Evolutionary conservation across 202 grass and related monocot genomes (phyloP).

Genomic region (Musa balbisiana): DNA sequence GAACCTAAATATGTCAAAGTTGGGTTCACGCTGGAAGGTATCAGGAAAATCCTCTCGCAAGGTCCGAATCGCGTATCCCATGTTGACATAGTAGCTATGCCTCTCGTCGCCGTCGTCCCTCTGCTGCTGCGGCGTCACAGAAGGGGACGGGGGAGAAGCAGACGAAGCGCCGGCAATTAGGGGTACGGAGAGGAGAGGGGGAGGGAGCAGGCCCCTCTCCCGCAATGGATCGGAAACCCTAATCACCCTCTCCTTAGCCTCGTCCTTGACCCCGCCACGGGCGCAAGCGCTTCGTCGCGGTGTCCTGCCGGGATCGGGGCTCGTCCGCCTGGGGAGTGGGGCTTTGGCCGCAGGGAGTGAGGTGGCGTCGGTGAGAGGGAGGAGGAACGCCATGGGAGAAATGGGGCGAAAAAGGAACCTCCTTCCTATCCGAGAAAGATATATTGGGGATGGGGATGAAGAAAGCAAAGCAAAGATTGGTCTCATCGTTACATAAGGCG

Average conservation of each 20-base stretch:
- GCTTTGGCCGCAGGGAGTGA: neutral
- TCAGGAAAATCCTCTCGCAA: slow-evolving; percentile 83
- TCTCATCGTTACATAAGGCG: neutral
- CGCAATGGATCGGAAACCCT: slow-evolving; percentile 64
- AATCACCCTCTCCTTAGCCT: slow-evolving; percentile 36
- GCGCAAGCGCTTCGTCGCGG: neutral
- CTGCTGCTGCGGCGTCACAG: slow-evolving; percentile 1
- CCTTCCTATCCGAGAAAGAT: neutral
- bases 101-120: slow-evolving; percentile 32
- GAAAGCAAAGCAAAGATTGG: neutral
- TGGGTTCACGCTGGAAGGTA: slow-evolving; percentile 62
- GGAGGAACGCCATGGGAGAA: slow-evolving; percentile 45
- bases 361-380: slow-evolving; percentile 52
- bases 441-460: neutral
- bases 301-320: neutral
- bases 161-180: slow-evolving; percentile 26
- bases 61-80: slow-evolving; percentile 91
- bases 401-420: neutral
- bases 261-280: slow-evolving; percentile 52
- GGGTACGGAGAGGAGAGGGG: slow-evolving; percentile 46
- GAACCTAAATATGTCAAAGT: slow-evolving; percentile 84
- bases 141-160: neutral
- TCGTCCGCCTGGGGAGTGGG: neutral
- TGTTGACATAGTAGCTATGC: slow-evolving; percentile 78
- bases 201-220: slow-evolving; percentile 27